Evolutionary conservation across 176 grass and related monocot species (phyloP).

Genomic region (Phragmites australis): DNA sequence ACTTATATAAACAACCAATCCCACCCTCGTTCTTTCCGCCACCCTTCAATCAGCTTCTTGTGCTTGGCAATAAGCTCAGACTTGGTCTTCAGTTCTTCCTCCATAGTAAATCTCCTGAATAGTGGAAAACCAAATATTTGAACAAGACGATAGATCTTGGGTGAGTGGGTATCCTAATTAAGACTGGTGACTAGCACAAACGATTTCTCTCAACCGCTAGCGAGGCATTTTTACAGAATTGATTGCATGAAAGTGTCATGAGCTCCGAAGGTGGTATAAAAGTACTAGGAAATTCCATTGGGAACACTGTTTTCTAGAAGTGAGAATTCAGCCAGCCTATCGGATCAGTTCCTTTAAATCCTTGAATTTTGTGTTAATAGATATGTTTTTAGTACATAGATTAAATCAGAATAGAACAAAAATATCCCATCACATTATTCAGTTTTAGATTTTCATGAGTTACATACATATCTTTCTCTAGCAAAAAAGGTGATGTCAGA

Average conservation of each 20-base stretch:
- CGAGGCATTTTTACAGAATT: background rate
- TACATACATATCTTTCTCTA: background rate
- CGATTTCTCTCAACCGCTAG: background rate
- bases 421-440: background rate
- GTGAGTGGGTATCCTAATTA: background rate
- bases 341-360: no score
- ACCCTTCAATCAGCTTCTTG: conserved; percentile 65
- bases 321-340: background rate
- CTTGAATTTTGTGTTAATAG: background rate
- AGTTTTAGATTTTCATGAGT: background rate
- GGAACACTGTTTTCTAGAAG: background rate
- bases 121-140: conserved; percentile 32
- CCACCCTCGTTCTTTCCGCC: conserved; percentile 74
- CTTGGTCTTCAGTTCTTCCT: conserved; percentile 83
- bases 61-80: conserved; percentile 72
- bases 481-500: background rate
- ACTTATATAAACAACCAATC: no score
- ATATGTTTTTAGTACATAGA: background rate
- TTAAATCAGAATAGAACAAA: background rate
- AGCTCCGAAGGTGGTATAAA: background rate
- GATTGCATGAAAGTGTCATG: background rate
- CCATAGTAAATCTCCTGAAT: conserved; percentile 71
- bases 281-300: background rate
- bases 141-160: background rate
- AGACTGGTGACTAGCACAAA: background rate